Base-by-base conservation (phyloP, 176 grass and related monocot species). In the Triticum timopheevii region DNA sequence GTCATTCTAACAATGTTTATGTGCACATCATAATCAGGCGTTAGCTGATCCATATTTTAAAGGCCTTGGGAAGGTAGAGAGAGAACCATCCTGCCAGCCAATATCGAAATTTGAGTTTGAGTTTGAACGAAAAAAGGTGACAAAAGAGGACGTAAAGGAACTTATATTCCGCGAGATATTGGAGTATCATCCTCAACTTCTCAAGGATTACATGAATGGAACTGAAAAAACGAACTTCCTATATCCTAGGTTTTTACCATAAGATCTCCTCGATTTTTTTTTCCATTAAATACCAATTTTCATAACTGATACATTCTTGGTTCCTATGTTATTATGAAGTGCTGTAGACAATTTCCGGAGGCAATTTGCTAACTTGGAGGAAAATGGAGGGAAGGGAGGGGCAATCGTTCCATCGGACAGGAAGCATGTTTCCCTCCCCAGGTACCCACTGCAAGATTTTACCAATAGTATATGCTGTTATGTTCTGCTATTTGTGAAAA, bases 81-180 rank as follows among this genome's bases (percentile, higher is more conserved):
- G 94, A 78, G 97, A 99, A 85, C 90, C 92, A 71, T 99, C 92
- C 22, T 94, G 97, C 83, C 94, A 94, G 42, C 94, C 97, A 69
- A 97, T 99, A 86, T 86, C 87, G 54, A 97, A 99, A 82, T 92
- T 99, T 83, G 97, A 99, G 47, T 99, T 99, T 31, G 97, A 99
- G 78, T 99, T 99, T 91, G 97, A 99, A 69, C 88, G 94, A 15
- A 90, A 75, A 90, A 97, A 89, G 82, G 90, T 93, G 76, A 97
- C 97, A 56, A 97, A 99, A 92, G 97, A 99, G n/a, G 94, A 97
- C 9, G 82, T 99, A 45, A 94, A 92, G 80, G 94, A 97, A 76
- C 97, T 99, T 87, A 97, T 99, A 83, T 99, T 99, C 77, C 36
- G 54, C 56, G 97, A 99, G 81, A 91, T 95, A 81, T 84, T 99